Evolutionary conservation across 768 basidiomycete genomes (phyloP).

Genomic region (Dacryopinax spathularia): DNA sequence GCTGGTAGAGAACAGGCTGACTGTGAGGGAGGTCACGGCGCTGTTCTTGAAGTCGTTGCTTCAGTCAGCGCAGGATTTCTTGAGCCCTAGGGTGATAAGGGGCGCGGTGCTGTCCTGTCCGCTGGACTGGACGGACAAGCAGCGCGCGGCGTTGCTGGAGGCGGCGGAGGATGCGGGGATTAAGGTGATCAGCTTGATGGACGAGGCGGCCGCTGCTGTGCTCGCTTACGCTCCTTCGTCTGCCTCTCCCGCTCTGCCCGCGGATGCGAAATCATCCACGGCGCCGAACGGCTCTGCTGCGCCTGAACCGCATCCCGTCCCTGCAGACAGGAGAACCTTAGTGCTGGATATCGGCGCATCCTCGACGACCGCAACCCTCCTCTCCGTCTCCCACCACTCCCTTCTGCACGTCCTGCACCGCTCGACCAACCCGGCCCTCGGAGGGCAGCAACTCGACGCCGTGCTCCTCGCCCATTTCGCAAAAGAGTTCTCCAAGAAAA

Average conservation of each 20-base stretch:
- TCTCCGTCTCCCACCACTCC: constrained; percentile 56
- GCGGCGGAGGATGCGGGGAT: constrained; percentile 74
- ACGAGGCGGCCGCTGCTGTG: constrained; percentile 68
- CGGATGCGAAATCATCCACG: constrained; percentile 24
- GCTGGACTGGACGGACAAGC: constrained; percentile 51
- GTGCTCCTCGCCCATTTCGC: constrained; percentile 82
- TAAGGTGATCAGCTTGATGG: constrained; percentile 69
- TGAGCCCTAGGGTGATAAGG: constrained; percentile 53
- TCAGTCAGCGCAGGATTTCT: constrained; percentile 78
- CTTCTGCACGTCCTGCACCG: constrained; percentile 48
- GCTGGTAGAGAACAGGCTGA: constrained; percentile 42
- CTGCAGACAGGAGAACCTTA: constrained; percentile 57
- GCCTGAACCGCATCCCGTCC: not conserved
- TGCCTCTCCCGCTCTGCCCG: constrained; percentile 6
- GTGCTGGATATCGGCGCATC: constrained; percentile 71
- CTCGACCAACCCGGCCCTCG: constrained; percentile 28
- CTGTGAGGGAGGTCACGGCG: constrained; percentile 67
- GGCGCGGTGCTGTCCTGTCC: constrained; percentile 80
- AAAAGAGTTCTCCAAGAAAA: constrained; percentile 95
- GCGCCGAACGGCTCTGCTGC: constrained; percentile 17
- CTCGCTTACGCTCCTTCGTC: constrained; percentile 25
- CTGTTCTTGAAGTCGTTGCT: constrained; percentile 76
- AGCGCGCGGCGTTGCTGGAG: constrained; percentile 53
- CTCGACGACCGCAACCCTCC: constrained; percentile 49
- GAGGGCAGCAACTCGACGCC: constrained; percentile 62